phyloP scores from a whole-genome alignment of 352 stramenopile species.

The Globisporangium apiculatum region DNA sequence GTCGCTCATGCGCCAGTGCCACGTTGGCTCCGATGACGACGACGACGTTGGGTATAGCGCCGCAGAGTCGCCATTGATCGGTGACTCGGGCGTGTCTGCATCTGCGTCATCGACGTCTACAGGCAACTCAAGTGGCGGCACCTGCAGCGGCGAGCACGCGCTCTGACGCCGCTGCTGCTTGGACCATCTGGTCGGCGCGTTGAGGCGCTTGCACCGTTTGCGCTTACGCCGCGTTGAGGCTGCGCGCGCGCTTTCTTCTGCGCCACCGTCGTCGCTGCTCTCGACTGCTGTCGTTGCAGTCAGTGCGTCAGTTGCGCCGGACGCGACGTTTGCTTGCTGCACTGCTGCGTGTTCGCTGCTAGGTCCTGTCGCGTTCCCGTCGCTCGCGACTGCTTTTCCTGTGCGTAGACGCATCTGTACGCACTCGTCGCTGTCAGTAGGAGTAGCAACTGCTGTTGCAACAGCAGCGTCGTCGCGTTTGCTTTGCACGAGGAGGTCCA shows the following conservation, averaged over 20 bases:
- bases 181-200: slow-evolving; percentile 18
- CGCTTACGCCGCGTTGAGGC: slow-evolving; percentile 18
- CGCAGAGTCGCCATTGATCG: slow-evolving; percentile 34
- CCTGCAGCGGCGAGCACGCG: slow-evolving; percentile 13
- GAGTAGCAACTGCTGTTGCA: too few species aligned
- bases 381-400: too few species aligned
- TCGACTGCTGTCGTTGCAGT: neutral
- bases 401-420: too few species aligned
- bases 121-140: slow-evolving; percentile 19
- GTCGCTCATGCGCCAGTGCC: slow-evolving; percentile 57
- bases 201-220: slow-evolving; percentile 40
- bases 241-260: slow-evolving; percentile 1
- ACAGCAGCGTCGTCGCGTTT: too few species aligned
- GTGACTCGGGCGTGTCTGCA: slow-evolving; percentile 21
- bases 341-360: neutral
- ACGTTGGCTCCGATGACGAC: slow-evolving; percentile 26
- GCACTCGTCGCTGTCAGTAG: slow-evolving; percentile 5
- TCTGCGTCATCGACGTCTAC: slow-evolving; percentile 10
- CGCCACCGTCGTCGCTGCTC: neutral
- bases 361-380: neutral
- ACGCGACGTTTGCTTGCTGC: neutral
- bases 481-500: too few species aligned
- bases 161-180: slow-evolving; percentile 15
- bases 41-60: slow-evolving; percentile 33
- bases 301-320: too few species aligned